Evolutionary conservation across 257 asterid species (phyloP).

Genomic region (Jasminum sambac): DNA sequence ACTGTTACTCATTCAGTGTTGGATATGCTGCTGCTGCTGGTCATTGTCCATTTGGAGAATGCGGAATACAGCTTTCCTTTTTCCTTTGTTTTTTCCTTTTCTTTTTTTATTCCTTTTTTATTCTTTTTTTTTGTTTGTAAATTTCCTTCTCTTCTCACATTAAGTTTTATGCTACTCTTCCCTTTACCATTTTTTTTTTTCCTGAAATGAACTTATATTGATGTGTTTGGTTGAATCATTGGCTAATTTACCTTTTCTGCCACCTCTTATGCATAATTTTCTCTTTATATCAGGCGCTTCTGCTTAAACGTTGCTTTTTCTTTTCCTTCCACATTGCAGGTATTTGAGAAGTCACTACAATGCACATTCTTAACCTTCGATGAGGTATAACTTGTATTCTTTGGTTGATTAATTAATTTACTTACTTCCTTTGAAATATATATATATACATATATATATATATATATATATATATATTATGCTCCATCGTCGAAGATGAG

Average conservation of each 20-base stretch:
- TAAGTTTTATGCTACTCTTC: background rate
- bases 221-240: slow-evolving; percentile 11
- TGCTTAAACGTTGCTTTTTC: background rate
- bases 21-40: slow-evolving; percentile 7
- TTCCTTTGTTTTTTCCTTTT: background rate
- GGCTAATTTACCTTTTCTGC: slow-evolving; percentile 11
- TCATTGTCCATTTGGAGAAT: slow-evolving; percentile 12
- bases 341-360: slow-evolving; percentile 75
- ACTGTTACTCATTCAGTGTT: background rate
- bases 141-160: too few species aligned
- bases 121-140: too few species aligned
- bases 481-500: background rate
- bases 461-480: background rate
- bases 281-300: slow-evolving; percentile 1
- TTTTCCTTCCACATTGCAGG: slow-evolving; percentile 47
- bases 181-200: slow-evolving; percentile 12
- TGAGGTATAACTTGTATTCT: slow-evolving; percentile 54
- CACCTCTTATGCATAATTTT: background rate
- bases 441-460: too few species aligned
- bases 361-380: slow-evolving; percentile 77
- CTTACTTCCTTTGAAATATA: background rate
- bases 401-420: slow-evolving; percentile 5
- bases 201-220: slow-evolving; percentile 16
- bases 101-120: slow-evolving; percentile 3
- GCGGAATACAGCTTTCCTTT: background rate